phyloP scores from a whole-genome alignment of 2,329 filamentous ascomycete species.

The Talaromyces sp. region DNA sequence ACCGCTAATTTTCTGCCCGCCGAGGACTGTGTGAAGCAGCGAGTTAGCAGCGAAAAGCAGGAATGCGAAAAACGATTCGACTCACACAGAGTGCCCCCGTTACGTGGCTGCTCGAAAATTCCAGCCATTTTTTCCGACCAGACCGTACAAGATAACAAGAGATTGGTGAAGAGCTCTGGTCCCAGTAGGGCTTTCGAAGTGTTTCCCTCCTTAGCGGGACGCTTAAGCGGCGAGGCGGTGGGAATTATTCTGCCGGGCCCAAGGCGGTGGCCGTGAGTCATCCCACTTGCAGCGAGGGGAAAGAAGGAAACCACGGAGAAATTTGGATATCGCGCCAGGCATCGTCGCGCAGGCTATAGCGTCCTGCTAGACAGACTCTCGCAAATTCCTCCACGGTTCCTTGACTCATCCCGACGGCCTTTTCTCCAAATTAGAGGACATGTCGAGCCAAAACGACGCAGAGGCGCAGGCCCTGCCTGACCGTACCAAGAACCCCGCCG shows the following conservation, averaged over 20 bases:
- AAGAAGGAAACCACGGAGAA: slow-evolving; percentile 5
- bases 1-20: slow-evolving; percentile 95
- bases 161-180: slow-evolving; percentile 8
- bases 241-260: slow-evolving; percentile 34
- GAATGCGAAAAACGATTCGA: slow-evolving; percentile 13
- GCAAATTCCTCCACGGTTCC: not conserved
- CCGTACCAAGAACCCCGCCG: slow-evolving; percentile 34
- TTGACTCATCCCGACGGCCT: not conserved
- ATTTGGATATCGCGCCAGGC: not conserved
- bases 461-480: slow-evolving; percentile 32
- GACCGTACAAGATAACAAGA: slow-evolving; percentile 1
- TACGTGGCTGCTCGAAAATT: slow-evolving; percentile 92
- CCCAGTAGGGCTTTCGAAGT: slow-evolving; percentile 6
- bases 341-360: slow-evolving; percentile 1
- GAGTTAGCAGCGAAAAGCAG: slow-evolving; percentile 18
- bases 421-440: not conserved
- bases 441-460: slow-evolving; percentile 15
- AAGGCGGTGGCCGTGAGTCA: slow-evolving; percentile 35
- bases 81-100: slow-evolving; percentile 81
- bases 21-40: slow-evolving; percentile 61
- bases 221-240: slow-evolving; percentile 21
- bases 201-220: slow-evolving; percentile 10
- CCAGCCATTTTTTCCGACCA: slow-evolving; percentile 64
- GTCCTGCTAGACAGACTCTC: not conserved
- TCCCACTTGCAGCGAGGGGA: slow-evolving; percentile 34